Conservation (phyloP, 108 stramenopile species). For the Bacterosira constricta region DNA sequence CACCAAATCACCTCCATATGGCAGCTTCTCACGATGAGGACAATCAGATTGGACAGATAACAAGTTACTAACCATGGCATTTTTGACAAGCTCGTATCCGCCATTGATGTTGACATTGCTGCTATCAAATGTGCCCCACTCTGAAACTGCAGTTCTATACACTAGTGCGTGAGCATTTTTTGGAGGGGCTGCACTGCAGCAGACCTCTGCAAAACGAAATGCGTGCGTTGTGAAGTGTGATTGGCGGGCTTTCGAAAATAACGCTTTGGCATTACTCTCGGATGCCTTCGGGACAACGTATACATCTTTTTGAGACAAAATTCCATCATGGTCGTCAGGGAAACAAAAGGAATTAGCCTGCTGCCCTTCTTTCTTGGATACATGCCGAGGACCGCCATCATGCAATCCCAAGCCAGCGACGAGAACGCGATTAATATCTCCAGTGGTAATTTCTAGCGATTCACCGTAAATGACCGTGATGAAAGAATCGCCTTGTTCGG, state of each 20-base stretch:
- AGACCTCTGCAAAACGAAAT: constrained; percentile 44
- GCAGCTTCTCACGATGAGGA: constrained; percentile 58
- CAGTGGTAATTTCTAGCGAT: constrained; percentile 45
- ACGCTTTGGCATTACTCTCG: background rate
- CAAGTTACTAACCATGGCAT: constrained; percentile 48
- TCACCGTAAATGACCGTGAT: constrained; percentile 42
- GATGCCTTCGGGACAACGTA: constrained; percentile 27
- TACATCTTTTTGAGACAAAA: constrained; percentile 35
- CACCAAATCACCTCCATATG: constrained; percentile 54
- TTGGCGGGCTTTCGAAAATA: constrained; percentile 28
- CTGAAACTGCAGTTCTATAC: constrained; percentile 38
- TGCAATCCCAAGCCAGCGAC: no score
- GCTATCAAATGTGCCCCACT: constrained; percentile 47
- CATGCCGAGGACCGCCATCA: no score
- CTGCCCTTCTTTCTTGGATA: no score
- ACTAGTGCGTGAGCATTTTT: constrained; percentile 18
- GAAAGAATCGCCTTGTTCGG: constrained; percentile 11
- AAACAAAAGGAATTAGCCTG: constrained; percentile 9
- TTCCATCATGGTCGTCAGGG: constrained; percentile 35
- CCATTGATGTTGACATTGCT: constrained; percentile 35
- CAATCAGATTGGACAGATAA: constrained; percentile 59
- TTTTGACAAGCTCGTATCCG: constrained; percentile 40
- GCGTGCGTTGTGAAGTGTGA: constrained; percentile 47
- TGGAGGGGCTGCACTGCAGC: constrained; percentile 35
- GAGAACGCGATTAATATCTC: constrained; percentile 48